Conservation (phyloP, 345 rosid species). For the Populus davidiana region DNA sequence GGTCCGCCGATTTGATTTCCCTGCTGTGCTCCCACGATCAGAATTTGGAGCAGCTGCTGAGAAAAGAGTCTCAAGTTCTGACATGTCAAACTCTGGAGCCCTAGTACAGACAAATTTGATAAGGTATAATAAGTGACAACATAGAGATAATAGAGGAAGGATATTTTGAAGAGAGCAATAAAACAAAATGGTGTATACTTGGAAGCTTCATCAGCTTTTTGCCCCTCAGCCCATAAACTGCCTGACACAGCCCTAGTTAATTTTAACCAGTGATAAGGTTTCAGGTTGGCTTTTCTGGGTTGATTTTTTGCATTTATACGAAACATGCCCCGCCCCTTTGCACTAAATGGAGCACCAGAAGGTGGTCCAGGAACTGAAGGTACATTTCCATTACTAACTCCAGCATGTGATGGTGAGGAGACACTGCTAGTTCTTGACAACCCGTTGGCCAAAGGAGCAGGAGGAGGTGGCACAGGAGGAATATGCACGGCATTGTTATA, state of each 20-base stretch:
- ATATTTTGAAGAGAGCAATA: constrained; percentile 5
- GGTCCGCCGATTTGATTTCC: constrained; percentile 47
- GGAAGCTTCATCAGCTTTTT: constrained; percentile 67
- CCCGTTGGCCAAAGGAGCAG: constrained; percentile 44
- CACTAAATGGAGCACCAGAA: constrained; percentile 29
- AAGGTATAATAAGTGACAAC: constrained; percentile 13
- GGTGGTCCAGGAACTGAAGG: constrained; percentile 78
- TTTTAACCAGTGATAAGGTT: constrained; percentile 88
- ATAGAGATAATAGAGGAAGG: neutral
- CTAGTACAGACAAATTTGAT: constrained; percentile 34
- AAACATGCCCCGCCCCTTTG: constrained; percentile 49
- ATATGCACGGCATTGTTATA: constrained; percentile 12
- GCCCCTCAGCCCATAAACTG: constrained; percentile 85
- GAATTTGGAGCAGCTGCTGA: constrained; percentile 54
- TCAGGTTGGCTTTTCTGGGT: constrained; percentile 59
- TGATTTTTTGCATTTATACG: constrained; percentile 47
- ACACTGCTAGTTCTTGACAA: constrained; percentile 19
- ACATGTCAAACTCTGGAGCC: constrained; percentile 75
- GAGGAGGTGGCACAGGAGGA: constrained; percentile 64
- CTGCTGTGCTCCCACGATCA: constrained; percentile 38
- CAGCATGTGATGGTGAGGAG: constrained; percentile 32
- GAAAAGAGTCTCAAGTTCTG: constrained; percentile 79
- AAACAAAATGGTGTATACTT: constrained; percentile 37
- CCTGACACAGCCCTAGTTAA: constrained; percentile 84
- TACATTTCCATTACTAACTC: constrained; percentile 39